Evolutionary conservation across 352 stramenopile species (phyloP), one percentile per base, ranked within the genome.

Genomic region (Globisporangium megalacanthum): DNA sequence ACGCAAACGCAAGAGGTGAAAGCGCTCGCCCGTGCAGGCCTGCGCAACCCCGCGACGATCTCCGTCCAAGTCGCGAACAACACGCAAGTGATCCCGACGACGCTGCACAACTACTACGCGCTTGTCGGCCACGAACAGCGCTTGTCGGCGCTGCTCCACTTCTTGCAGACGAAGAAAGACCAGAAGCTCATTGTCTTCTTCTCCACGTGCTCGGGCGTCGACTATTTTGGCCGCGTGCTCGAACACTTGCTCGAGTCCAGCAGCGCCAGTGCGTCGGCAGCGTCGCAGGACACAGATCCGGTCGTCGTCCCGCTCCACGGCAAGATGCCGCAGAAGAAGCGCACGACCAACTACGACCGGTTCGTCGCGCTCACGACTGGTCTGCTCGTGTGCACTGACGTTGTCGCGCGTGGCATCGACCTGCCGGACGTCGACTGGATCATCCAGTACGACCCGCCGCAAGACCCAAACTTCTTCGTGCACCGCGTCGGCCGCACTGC

Each of bases 131-230:
- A 98, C 56, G 95, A 99, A 50, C 86, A 98, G 64, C 97, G 98
- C 59, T 67, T 99, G 46, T 94, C 79, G 22, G 77, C 86, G 56
- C 72, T 99, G 17, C 56, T 96, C 49, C 75, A 93, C 54, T 99
- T 99, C 67, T 71, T 99, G n/a, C 61, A 83, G 54, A 69, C 75
- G 36, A 96, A 98, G 63, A 85, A 77, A 39, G 52, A 66, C 0
- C 63, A 92, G 46, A 98, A 98, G 68, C 64, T 97, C 2, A 98
- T 99, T 49, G 92, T 99, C 4, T 99, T 99, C 75, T 98, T 99
- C 61, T 89, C 98, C 8, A 99, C 97, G 7, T 99, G 97, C 72
- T 95, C 94, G 0, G 93, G 87, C 15, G 98, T 99, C n/a, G 98
- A 99, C 54, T 99, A 98, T 73, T 99, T 99, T 66, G 84, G 83